Conservation (phyloP, 176 grass and related monocot species). For the Raddia distichophylla region DNA sequence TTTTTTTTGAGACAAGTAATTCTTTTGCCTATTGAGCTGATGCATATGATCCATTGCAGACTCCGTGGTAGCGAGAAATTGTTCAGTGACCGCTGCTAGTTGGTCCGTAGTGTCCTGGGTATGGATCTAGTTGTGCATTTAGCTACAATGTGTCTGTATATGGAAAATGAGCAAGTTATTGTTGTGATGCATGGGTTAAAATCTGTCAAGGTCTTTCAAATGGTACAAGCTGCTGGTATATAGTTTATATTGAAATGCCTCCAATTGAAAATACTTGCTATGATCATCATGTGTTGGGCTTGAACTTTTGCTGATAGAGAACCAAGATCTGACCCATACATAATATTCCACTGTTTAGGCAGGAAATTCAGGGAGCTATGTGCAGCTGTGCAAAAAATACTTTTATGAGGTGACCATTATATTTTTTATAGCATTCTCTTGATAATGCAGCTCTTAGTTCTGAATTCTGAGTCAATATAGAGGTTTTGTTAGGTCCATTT, state of each 20-base stretch:
- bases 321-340: not conserved
- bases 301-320: not conserved
- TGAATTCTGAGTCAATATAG: not conserved
- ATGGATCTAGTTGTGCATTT: not conserved
- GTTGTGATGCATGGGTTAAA: not conserved
- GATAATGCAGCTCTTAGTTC: not conserved
- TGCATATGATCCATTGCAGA: not conserved
- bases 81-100: not conserved
- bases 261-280: not conserved
- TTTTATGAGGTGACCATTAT: not conserved
- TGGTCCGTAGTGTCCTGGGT: not conserved
- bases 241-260: conserved; percentile 11
- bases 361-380: not conserved
- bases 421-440: not conserved
- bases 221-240: not conserved
- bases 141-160: not conserved
- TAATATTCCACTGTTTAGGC: not conserved
- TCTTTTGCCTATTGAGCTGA: not conserved
- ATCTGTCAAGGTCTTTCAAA: not conserved
- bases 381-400: not conserved
- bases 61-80: not conserved
- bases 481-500: not conserved
- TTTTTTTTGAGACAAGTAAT: no score
- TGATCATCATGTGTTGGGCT: not conserved
- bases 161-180: not conserved